Base-by-base conservation (phyloP, 768 basidiomycete species). In the Leccinum variicolor region DNA sequence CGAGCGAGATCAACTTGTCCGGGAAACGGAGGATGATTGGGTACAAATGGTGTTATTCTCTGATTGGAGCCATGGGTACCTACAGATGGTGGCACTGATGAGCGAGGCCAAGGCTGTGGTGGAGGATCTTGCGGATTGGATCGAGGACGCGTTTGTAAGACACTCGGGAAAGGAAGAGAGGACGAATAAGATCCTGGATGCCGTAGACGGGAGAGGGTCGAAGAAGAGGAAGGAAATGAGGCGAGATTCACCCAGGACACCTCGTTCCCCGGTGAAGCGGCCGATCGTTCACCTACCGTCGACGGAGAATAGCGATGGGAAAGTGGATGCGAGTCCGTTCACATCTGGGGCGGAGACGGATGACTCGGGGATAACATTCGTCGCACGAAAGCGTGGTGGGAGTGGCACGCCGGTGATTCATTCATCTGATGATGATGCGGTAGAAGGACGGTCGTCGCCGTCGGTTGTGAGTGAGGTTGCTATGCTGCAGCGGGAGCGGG, bases 21-120 rank as follows among this genome's bases (percentile, higher is more conserved):
- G 77, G 23, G 89, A 97, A 74, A 84, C 79, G 52, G 97, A 98
- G 59, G 87, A 91, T 60, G 94, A 97, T 70, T 95, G 94, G 94
- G 93, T 97, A 21, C 89, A 90, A 70, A 87, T 94, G 79, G 86
- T 91, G 62, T 82, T 98, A 56, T 92, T 96, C 73, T 90, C 91
- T 29, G 95, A 95, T 50, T 98, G 95, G 97, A 93, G 92, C 65
- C 94, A 97, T 72, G 96, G 94, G 36, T 98, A 94, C 76, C 80
- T 96, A 65, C 96, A 97, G 77, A 99, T 99, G 96, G 82, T 89
- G 39, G 76, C 83, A 23, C 72, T 98, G 64, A 90, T 99, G 84
- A 76, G 74, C 43, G 94, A 95, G 65, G 92, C 90, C 15, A 83
- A 80, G 67, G 83, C 81, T 56, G 89, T 87, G 21, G 86, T 95